Conservation (phyloP, 2,329 filamentous ascomycete genomes). For the Aspergillus sojae region DNA sequence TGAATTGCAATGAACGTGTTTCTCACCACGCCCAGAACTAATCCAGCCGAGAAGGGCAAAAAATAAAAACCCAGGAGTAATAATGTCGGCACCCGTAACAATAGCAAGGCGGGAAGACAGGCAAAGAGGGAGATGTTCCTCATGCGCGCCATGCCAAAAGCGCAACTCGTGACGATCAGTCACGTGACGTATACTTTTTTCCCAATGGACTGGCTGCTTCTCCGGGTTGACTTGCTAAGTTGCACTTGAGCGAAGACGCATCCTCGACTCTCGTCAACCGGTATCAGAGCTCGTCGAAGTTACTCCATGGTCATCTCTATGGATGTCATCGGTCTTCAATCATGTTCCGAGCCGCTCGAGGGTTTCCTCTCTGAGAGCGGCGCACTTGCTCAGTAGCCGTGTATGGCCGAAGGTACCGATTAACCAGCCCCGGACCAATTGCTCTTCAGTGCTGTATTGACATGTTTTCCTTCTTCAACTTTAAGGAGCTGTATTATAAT, state of each 20-base stretch:
- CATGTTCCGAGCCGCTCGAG: constrained; percentile 41
- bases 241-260: background rate
- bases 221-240: background rate
- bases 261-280: background rate
- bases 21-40: constrained; percentile 6
- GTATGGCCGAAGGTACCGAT: constrained; percentile 29
- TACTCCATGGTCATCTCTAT: constrained; percentile 37
- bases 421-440: background rate
- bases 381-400: constrained; percentile 30
- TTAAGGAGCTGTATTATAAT: constrained; percentile 13
- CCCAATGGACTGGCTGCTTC: constrained; percentile 8
- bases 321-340: constrained; percentile 47
- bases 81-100: constrained; percentile 12
- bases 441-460: constrained; percentile 1
- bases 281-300: constrained; percentile 10
- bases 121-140: constrained; percentile 28
- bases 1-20: constrained; percentile 10
- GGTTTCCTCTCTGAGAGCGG: constrained; percentile 39
- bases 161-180: constrained; percentile 34
- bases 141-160: constrained; percentile 35
- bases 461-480: background rate
- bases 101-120: constrained; percentile 21
- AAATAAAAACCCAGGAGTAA: constrained; percentile 9
- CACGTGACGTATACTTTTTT: constrained; percentile 39
- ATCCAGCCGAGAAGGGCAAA: background rate